Evolutionary conservation across 257 asterid species (phyloP).

Genomic region (Nicotiana otophora): DNA sequence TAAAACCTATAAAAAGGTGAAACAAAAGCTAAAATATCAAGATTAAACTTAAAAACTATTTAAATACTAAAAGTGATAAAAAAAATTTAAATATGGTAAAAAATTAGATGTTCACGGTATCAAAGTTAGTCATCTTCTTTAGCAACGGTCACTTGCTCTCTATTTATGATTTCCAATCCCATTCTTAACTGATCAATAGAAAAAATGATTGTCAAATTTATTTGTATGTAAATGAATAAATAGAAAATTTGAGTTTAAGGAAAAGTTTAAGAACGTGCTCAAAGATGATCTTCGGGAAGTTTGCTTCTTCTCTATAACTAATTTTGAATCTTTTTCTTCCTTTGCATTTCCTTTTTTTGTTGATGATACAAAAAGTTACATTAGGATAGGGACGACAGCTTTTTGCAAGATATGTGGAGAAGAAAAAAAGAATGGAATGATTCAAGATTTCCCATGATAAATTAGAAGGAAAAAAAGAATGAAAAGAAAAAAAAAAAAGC

Average conservation of each 20-base stretch:
- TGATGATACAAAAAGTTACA: slow-evolving; percentile 27
- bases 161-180: neutral
- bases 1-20: no score
- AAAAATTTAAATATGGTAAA: no score
- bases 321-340: neutral
- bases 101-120: no score
- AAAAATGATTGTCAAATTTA: neutral
- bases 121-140: neutral
- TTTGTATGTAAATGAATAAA: neutral
- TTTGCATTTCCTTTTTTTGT: slow-evolving; percentile 21
- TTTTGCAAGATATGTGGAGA: slow-evolving; percentile 10
- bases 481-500: slow-evolving; percentile 10
- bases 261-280: neutral
- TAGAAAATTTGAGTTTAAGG: neutral
- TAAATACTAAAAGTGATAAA: no score
- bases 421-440: neutral
- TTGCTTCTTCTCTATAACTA: neutral
- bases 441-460: slow-evolving; percentile 11
- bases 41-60: no score
- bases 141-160: neutral
- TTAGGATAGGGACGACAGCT: slow-evolving; percentile 6
- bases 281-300: neutral
- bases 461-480: neutral
- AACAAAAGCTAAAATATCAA: no score
- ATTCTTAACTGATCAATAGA: neutral